Evolutionary conservation across 2,329 filamentous ascomycete species (phyloP).

Genomic region (Xylariaceae sp.): DNA sequence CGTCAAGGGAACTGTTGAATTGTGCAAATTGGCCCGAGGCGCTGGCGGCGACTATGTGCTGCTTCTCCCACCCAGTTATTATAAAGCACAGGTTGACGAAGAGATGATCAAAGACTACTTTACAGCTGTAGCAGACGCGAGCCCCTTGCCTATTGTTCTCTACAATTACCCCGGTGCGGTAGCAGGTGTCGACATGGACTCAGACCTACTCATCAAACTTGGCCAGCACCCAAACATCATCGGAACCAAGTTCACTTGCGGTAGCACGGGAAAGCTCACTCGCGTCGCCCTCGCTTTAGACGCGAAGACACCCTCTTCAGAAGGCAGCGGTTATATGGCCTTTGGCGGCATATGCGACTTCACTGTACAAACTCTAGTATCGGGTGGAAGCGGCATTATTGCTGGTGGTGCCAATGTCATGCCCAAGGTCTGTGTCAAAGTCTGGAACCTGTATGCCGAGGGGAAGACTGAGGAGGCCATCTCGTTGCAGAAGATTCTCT

Average conservation of each 20-base stretch:
- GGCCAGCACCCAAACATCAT: slow-evolving; percentile 83
- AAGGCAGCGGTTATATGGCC: slow-evolving; percentile 77
- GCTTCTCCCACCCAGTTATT: slow-evolving; percentile 83
- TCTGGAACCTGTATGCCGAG: slow-evolving; percentile 77
- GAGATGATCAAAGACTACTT: slow-evolving; percentile 77
- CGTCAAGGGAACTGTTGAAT: slow-evolving; percentile 79
- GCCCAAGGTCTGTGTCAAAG: slow-evolving; percentile 79
- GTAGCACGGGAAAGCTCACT: slow-evolving; percentile 87
- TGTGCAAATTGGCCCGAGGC: slow-evolving; percentile 69
- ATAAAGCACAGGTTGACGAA: slow-evolving; percentile 78
- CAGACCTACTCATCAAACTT: slow-evolving; percentile 81
- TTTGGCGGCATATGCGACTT: slow-evolving; percentile 91
- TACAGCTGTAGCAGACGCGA: slow-evolving; percentile 74
- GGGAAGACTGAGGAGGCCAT: slow-evolving; percentile 79
- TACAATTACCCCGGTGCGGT: slow-evolving; percentile 94
- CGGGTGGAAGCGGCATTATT: slow-evolving; percentile 83
- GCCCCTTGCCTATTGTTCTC: slow-evolving; percentile 78
- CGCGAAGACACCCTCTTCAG: slow-evolving; percentile 68
- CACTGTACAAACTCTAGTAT: slow-evolving; percentile 79
- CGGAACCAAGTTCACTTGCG: slow-evolving; percentile 91
- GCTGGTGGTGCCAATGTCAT: slow-evolving; percentile 86
- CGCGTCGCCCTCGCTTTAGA: slow-evolving; percentile 76
- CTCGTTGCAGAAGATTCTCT: slow-evolving; percentile 77
- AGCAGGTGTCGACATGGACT: slow-evolving; percentile 87
- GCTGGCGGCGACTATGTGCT: slow-evolving; percentile 83